Evolutionary conservation across 306 rosid species (phyloP), one percentile per base, ranked within the genome.

Genomic region (Trichosanthes cucumerina): DNA sequence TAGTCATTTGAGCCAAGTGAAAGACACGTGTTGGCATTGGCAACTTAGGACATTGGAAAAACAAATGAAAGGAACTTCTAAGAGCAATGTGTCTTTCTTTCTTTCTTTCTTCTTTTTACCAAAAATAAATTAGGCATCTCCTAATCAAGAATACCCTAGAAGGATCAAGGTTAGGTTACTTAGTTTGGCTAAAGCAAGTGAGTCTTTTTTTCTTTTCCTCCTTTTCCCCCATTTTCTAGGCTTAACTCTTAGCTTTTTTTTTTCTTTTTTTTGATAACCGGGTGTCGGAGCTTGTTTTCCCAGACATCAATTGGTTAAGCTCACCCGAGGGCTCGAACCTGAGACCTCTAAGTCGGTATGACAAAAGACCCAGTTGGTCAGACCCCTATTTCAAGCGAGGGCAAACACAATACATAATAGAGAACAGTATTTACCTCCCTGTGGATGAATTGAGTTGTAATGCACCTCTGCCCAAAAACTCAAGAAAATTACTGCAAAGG

Each of bases 391-490:
- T 71, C 77, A 46, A 52, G 31, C 44, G 84, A 24, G 21, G 60
- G 1, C 7, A 72, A 72, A 47, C 24, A 7, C 63, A 70, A 56
- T 21, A 18, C 38, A 58, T 58, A 43, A 54, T 39, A n/a, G 57
- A 81, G 79, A 60, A 69, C 26, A 81, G 41, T 39, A 77, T 31
- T 50, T 90, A 94, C 97, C 97, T 89, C 91, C 93, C 86, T 83
- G 92, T 81, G 95, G 92, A 82, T 87, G 86, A 79, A 92, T 89
- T 71, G 98, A 93, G 87, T 91, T 93, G 91, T 93, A 93, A 85
- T 93, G 98, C 82, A 93, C 97, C 82, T 93, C 97, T 33, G 98
- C 98, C 98, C 97, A 94, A 88, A 94, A 92, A 80, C 98, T 92
- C 84, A 94, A 82, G 84, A 83, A 87, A 85, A 94, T 88, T 78